Base-by-base conservation (phyloP, 208 protist genomes). In the Wallacemonas sp. region DNA sequence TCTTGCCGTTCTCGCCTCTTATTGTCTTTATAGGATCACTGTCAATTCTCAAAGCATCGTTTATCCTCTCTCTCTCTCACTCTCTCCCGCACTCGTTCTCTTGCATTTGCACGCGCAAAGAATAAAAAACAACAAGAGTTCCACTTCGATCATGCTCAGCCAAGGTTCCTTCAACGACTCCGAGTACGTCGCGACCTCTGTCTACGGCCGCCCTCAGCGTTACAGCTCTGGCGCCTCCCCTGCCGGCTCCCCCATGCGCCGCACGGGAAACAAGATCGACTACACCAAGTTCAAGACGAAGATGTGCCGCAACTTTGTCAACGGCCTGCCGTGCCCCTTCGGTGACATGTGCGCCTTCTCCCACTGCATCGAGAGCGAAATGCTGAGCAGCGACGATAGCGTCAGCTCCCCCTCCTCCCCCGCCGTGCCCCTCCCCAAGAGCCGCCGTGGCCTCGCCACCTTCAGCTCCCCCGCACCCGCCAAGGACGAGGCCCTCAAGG, bases 231-330 rank as follows among this genome's bases (percentile, higher is more conserved):
- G 58, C 41, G 49, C 66, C 44, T 76, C 71, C 57, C 27, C 43
- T 44, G 30, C 29, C 11, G 68, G 24, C 49, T 46, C 47, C 48
- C 33, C 65, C n/a, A 33, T 58, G 30, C 64, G 74, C 48, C 71
- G 82, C 68, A 73, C 54, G 41, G 67, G 60, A 41, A 74, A 70
- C 70, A 79, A 85, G 62, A 92, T 95, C 17, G 92, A 95, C 68
- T 76, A 78, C 68, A 79, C 67, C 64, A 96, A 96, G 78, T 90
- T 83, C 68, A 90, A 90, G 70, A 95, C 89, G 24, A 92, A 90
- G 70, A 66, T 86, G 73, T 96, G 92, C 82, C 84, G 87, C 76
- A 88, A 95, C 81, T 96, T 77, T 65, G 32, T 78, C 14, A 66
- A 80, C 43, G 85, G 88, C 23, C 21, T 80, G 11, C 61, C 65